phyloP scores from a whole-genome alignment of 768 basidiomycete species.

The Lentinula guzmanii region DNA sequence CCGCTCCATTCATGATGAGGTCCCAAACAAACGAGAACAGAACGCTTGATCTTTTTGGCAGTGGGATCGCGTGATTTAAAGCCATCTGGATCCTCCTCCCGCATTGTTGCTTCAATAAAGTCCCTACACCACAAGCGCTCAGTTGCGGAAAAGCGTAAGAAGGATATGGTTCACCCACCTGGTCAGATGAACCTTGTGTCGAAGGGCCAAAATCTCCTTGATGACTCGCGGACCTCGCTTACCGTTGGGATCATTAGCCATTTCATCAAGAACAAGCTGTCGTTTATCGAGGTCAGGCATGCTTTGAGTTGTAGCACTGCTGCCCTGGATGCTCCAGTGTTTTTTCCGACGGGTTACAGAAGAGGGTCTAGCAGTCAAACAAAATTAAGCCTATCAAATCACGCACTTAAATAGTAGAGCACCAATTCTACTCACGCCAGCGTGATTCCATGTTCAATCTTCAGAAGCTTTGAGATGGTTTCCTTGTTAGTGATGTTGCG shows the following conservation, averaged over 20 bases:
- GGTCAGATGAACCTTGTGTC: conserved; percentile 26
- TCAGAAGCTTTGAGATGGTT: conserved; percentile 18
- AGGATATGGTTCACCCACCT: conserved; percentile 10
- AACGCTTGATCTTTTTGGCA: conserved; percentile 17
- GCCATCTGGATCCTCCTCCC: conserved; percentile 14
- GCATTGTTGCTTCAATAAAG: conserved; percentile 15
- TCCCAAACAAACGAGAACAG: conserved; percentile 15
- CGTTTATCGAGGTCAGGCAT: conserved; percentile 22
- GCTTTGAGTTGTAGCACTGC: conserved; percentile 20
- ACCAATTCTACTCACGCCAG: conserved; percentile 19
- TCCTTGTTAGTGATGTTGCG: conserved; percentile 19
- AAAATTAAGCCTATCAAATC: neutral
- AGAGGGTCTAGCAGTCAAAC: conserved; percentile 15
- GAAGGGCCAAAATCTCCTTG: conserved; percentile 21
- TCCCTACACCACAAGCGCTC: conserved; percentile 1
- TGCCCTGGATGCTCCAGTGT: conserved; percentile 21
- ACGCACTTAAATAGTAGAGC: neutral
- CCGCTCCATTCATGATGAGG: conserved; percentile 24
- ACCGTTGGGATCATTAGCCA: conserved; percentile 25
- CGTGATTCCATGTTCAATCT: conserved; percentile 20
- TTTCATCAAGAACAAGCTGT: conserved; percentile 26
- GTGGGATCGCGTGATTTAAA: conserved; percentile 19
- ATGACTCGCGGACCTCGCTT: conserved; percentile 20
- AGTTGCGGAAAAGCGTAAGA: neutral
- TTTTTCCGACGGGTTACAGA: conserved; percentile 19